Percentiles rank a stretch among this genome's conserved stretches.
Conservation (phyloP, 805 yeast genomes). For the Ogataea ramenticola region DNA sequence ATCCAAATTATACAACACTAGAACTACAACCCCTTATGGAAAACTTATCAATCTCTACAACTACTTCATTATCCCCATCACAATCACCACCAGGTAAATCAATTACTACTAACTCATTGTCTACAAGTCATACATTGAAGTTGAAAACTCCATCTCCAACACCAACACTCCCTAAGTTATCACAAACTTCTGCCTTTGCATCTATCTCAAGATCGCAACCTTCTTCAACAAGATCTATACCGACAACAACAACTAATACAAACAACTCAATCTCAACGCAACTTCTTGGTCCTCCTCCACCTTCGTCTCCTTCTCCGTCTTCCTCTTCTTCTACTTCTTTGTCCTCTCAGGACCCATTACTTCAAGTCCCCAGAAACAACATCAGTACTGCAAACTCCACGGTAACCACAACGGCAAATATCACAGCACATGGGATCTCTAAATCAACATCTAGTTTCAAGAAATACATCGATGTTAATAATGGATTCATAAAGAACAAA, state of each 20-base stretch:
- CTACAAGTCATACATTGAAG: not conserved
- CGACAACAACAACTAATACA: not conserved
- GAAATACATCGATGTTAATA: slow-evolving; percentile 12
- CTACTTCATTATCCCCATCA: slow-evolving; percentile 1
- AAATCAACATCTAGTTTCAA: slow-evolving; percentile 1
- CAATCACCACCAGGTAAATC: not conserved
- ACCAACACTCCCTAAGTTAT: not conserved
- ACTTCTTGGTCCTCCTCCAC: no score
- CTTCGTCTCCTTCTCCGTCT: no score
- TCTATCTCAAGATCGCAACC: slow-evolving; percentile 1
- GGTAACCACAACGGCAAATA: not conserved
- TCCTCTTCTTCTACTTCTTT: not conserved
- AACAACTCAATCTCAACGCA: no score
- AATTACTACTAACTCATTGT: not conserved
- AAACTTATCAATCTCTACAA: not conserved
- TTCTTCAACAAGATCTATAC: slow-evolving; percentile 2
- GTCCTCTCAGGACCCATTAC: not conserved
- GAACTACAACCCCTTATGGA: not conserved
- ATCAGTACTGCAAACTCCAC: not conserved
- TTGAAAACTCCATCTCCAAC: slow-evolving; percentile 1
- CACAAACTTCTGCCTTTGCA: slow-evolving; percentile 1
- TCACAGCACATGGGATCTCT: slow-evolving; percentile 1
- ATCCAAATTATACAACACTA: not conserved
- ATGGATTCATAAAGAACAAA: slow-evolving; percentile 16
- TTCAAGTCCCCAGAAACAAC: no score